These are phyloP conservation scores for Talaromyces sp. DNA, from an alignment of 2,329 filamentous ascomycete species.

Conservation along the genomic window DNA sequence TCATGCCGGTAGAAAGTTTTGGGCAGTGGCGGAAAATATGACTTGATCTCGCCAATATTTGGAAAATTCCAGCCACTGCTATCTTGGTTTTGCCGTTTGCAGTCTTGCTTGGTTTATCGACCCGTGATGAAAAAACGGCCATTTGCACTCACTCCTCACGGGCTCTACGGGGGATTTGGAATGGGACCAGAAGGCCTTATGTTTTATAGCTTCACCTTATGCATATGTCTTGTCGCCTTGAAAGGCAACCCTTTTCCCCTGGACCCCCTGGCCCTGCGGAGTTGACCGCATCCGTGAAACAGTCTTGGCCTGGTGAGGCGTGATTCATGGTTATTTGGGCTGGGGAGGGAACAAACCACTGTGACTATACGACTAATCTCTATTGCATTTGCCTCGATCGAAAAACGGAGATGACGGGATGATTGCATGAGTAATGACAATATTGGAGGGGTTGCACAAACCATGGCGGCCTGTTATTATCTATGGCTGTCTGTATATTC, in stretches of 20 bases:
- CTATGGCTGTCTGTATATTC: background rate
- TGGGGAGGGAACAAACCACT: background rate
- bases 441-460: no score
- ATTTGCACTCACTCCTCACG: background rate
- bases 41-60: background rate
- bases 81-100: background rate
- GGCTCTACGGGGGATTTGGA: background rate
- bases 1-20: constrained; percentile 6
- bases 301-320: background rate
- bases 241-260: background rate
- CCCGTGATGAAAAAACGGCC: no score
- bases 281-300: background rate
- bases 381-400: background rate
- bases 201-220: background rate
- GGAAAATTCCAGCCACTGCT: background rate
- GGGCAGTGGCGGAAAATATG: constrained; percentile 4
- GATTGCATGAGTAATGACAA: background rate
- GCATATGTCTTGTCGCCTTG: background rate
- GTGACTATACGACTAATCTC: background rate
- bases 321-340: background rate
- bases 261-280: background rate
- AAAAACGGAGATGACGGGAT: background rate
- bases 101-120: background rate
- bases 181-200: background rate
- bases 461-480: background rate